Percentiles rank a stretch among this genome's conserved stretches.
Evolutionary conservation across 345 rosid genomes (phyloP).

Genomic region (Aquilaria sinensis): DNA sequence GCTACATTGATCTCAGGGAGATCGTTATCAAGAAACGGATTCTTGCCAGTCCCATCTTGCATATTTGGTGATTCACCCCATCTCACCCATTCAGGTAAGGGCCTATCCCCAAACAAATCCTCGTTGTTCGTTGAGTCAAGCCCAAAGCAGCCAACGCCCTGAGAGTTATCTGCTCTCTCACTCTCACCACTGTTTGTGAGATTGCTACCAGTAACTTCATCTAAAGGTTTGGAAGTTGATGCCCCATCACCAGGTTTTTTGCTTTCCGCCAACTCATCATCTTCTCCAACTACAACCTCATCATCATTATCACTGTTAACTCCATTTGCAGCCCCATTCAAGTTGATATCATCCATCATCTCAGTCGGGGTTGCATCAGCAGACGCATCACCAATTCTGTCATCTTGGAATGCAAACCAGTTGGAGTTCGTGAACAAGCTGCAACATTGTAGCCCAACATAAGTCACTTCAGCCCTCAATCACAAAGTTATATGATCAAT

Average conservation of each 20-base stretch:
- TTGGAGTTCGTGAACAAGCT: slow-evolving; percentile 89
- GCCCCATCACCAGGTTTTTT: slow-evolving; percentile 34
- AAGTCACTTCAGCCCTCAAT: background rate
- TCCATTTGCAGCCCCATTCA: slow-evolving; percentile 48
- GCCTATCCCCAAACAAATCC: slow-evolving; percentile 47
- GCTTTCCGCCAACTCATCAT: slow-evolving; percentile 52
- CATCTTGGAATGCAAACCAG: slow-evolving; percentile 97
- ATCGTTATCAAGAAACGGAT: slow-evolving; percentile 60
- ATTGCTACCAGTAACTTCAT: slow-evolving; percentile 24
- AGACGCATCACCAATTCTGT: slow-evolving; percentile 49
- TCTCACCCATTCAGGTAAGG: slow-evolving; percentile 82
- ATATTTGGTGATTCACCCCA: slow-evolving; percentile 68
- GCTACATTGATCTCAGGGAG: slow-evolving; percentile 29
- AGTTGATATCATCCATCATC: slow-evolving; percentile 77
- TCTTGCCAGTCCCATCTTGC: slow-evolving; percentile 56
- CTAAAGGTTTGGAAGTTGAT: slow-evolving; percentile 42
- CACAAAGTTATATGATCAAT: background rate
- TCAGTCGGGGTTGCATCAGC: slow-evolving; percentile 44
- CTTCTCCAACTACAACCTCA: slow-evolving; percentile 85
- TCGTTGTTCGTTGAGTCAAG: slow-evolving; percentile 49
- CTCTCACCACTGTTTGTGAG: slow-evolving; percentile 15
- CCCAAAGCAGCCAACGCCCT: slow-evolving; percentile 41
- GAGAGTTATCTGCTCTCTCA: slow-evolving; percentile 30
- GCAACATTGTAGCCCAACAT: slow-evolving; percentile 24
- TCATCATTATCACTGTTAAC: slow-evolving; percentile 86